Conservation (phyloP, 768 basidiomycete species). For the Suillus tomentosus region DNA sequence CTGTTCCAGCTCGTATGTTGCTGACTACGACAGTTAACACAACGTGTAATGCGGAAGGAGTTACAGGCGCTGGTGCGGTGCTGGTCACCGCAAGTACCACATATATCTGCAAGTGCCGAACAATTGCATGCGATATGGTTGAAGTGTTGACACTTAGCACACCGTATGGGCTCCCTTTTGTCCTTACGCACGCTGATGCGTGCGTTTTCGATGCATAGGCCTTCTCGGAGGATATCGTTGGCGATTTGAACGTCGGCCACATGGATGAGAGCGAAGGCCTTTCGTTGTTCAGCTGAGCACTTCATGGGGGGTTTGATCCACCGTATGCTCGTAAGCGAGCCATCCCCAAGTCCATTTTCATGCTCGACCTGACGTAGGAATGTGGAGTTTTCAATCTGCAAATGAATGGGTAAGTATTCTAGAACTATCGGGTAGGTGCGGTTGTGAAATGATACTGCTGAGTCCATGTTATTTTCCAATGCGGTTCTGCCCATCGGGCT, state of each 20-base stretch:
- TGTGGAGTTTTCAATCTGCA: constrained; percentile 14
- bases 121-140: neutral
- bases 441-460: constrained; percentile 1
- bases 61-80: neutral
- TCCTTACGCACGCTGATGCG: neutral
- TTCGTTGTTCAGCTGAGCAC: no score
- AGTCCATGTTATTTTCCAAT: neutral
- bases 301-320: neutral
- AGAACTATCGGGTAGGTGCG: constrained; percentile 13
- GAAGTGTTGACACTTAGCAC: neutral
- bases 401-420: constrained; percentile 24
- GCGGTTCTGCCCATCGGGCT: neutral
- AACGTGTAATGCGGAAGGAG: fast-evolving
- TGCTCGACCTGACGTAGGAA: constrained; percentile 17
- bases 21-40: neutral
- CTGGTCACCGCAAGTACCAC: neutral
- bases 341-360: constrained; percentile 11
- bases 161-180: neutral
- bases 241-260: neutral
- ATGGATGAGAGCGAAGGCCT: neutral
- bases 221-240: neutral
- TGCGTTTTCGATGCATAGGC: neutral
- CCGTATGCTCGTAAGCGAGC: neutral
- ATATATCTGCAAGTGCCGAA: neutral
- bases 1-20: neutral